These are phyloP conservation scores for Chaetoscypha palmicola DNA, from an alignment of 2,329 filamentous ascomycete species.

Conservation along the genomic window DNA sequence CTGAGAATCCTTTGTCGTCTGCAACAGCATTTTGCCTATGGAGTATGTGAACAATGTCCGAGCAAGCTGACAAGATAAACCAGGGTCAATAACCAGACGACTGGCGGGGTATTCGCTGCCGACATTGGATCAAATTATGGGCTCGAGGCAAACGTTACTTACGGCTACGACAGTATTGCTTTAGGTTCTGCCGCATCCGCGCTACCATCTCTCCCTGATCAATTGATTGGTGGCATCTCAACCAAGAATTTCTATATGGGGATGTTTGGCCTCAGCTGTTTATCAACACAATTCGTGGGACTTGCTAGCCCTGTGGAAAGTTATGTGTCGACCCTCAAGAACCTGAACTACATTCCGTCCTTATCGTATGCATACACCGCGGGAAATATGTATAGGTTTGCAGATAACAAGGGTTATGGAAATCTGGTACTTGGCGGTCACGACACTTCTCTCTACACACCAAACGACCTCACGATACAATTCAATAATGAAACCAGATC, in stretches of 20 bases:
- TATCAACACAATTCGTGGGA: constrained; percentile 17
- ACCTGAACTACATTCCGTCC: constrained; percentile 34
- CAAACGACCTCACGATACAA: constrained; percentile 34
- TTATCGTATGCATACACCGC: constrained; percentile 39
- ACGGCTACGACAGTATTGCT: constrained; percentile 23
- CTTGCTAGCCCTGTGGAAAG: constrained; percentile 23
- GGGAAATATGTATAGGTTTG: constrained; percentile 34
- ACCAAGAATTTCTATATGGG: constrained; percentile 25
- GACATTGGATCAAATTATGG: constrained; percentile 15
- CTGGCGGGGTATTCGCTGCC: constrained; percentile 19
- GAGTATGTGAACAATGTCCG: too few relatives aligned
- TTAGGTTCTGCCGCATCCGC: constrained; percentile 11
- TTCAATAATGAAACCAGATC: constrained; percentile 33
- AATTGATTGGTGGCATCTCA: constrained; percentile 28
- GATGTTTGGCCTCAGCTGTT: constrained; percentile 22
- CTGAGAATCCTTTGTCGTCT: too few relatives aligned
- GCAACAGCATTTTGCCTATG: too few relatives aligned
- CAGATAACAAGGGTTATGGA: constrained; percentile 13
- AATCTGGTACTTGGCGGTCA: constrained; percentile 32
- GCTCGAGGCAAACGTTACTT: constrained; percentile 13
- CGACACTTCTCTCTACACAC: constrained; percentile 35
- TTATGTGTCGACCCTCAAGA: constrained; percentile 34
- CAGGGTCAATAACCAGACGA: constrained; percentile 18
- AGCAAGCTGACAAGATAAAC: background rate
- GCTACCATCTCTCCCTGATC: constrained; percentile 15